Conservation (phyloP, 78 protist genomes). For the Bigelowiella natans region DNA sequence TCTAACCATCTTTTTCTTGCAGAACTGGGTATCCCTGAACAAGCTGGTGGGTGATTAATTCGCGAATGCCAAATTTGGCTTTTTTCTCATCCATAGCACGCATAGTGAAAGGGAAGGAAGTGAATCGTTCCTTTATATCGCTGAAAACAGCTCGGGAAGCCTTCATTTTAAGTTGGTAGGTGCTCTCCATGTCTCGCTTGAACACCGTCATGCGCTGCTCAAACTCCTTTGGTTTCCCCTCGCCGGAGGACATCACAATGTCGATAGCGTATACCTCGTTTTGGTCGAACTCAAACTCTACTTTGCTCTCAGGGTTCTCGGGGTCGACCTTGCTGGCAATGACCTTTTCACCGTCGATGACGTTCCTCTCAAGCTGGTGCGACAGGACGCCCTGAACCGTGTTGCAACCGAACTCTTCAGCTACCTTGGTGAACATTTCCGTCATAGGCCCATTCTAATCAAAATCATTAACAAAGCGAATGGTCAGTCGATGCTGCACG, state of each 20-base stretch:
- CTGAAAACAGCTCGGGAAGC: conserved; percentile 57
- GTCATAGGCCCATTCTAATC: conserved; percentile 52
- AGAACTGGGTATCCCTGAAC: conserved; percentile 78
- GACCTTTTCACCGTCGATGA: conserved; percentile 69
- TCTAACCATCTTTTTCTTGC: conserved; percentile 52
- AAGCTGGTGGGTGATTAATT: conserved; percentile 67
- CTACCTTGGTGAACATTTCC: conserved; percentile 46
- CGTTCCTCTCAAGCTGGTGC: conserved; percentile 70
- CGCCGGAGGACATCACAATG: conserved; percentile 71
- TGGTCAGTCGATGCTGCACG: too few species aligned
- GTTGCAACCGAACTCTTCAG: conserved; percentile 44
- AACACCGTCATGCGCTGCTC: conserved; percentile 56
- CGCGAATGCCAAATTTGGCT: conserved; percentile 71
- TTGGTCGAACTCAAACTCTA: conserved; percentile 4
- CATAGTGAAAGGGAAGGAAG: conserved; percentile 33
- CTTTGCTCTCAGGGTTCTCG: neutral
- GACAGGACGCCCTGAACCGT: conserved; percentile 82
- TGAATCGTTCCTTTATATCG: conserved; percentile 40
- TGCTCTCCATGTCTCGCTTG: conserved; percentile 65
- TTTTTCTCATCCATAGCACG: conserved; percentile 55
- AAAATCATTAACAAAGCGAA: neutral
- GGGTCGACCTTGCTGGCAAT: neutral
- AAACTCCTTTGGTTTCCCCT: conserved; percentile 14
- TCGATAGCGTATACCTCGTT: conserved; percentile 72
- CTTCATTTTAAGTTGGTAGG: conserved; percentile 72